Base-by-base conservation (phyloP, 2,329 filamentous ascomycete genomes). In the Fusarium sororula region DNA sequence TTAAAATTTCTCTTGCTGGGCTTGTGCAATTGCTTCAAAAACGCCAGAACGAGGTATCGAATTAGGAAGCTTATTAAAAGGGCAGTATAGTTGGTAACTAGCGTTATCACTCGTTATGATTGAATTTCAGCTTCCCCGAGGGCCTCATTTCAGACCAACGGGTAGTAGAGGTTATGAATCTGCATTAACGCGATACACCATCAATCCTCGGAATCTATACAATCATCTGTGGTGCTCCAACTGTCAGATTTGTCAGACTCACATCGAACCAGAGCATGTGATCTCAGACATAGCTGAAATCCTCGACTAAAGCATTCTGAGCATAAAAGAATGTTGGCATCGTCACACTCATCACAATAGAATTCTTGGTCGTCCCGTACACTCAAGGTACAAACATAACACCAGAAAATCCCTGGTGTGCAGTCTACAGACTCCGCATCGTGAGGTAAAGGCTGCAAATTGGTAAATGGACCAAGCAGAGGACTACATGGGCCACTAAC, bases 381-480 rank as follows among this genome's bases (percentile, higher is more conserved):
- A 0, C 9, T 37, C 2, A 66, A 22, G 18, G 63, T 66, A 7
- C 63, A 66, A 6, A 64, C 59, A 37, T 41, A 28, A 7, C 63
- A 64, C 28, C 62, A 66, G 0, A 0, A 9, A 2, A 2, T 0
- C 0, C 28, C 9, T 0, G 1, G 3, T 7, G 1, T 14, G 12
- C 20, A 66, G 0, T 5, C 2, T 5, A 66, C 6, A 7, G 12
- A 17, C 1, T 7, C 6, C 10, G 41, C 47, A 4, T 44, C 6
- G 0, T 10, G 6, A 0, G 7, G 0, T 0, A 22, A 7, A 7
- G 41, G n/a, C 20, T 22, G 2, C 2, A 18, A 2, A 1, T 1
- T 10, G 7, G 4, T 14, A 3, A n/a, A 20, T 12, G 12, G 5
- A 1, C 9, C 18, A 24, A 9, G 11, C 1, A 15, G 7, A 8